phyloP scores from a whole-genome alignment of 441 rosid species.

The Eruca vesicaria region DNA sequence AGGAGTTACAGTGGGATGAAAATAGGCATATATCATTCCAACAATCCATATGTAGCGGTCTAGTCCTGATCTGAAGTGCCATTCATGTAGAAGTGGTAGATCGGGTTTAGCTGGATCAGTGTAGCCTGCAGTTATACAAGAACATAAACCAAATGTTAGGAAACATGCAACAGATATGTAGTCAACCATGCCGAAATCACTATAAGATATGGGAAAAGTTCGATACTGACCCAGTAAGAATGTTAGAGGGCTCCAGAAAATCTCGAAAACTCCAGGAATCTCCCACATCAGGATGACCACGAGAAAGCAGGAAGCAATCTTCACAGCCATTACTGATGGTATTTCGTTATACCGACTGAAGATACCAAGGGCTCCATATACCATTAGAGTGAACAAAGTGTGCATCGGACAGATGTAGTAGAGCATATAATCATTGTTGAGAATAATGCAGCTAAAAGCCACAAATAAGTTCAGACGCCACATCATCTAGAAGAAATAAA shows the following conservation, averaged over 20 bases:
- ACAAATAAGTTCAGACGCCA: conserved; percentile 98
- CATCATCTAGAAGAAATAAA: conserved; percentile 84
- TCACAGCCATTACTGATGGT: conserved; percentile 81
- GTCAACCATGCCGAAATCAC: neutral
- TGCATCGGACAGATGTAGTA: conserved; percentile 99
- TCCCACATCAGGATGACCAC: conserved; percentile 95
- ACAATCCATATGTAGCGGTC: conserved; percentile 98
- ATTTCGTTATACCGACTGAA: conserved; percentile 85
- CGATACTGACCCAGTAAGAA: conserved; percentile 69
- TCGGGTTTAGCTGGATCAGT: conserved; percentile 93
- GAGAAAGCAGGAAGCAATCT: conserved; percentile 81
- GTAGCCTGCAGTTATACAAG: conserved; percentile 61
- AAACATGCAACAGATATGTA: neutral
- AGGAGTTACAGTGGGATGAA: conserved; percentile 77
- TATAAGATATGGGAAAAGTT: neutral
- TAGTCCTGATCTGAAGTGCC: conserved; percentile 99
- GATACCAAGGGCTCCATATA: conserved; percentile 94
- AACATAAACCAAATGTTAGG: neutral
- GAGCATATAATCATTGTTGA: conserved; percentile 90
- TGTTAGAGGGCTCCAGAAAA: conserved; percentile 83
- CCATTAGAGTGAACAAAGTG: conserved; percentile 95
- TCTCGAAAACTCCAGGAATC: conserved; percentile 85
- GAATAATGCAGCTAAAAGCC: conserved; percentile 83
- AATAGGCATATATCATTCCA: conserved; percentile 98
- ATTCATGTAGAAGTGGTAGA: conserved; percentile 79